A percentile compares a stretch with the other conserved stretches of the same genome.
phyloP scores from a whole-genome alignment of 1,284 basidiomycete genomes.

The Moesziomyces sp. region DNA sequence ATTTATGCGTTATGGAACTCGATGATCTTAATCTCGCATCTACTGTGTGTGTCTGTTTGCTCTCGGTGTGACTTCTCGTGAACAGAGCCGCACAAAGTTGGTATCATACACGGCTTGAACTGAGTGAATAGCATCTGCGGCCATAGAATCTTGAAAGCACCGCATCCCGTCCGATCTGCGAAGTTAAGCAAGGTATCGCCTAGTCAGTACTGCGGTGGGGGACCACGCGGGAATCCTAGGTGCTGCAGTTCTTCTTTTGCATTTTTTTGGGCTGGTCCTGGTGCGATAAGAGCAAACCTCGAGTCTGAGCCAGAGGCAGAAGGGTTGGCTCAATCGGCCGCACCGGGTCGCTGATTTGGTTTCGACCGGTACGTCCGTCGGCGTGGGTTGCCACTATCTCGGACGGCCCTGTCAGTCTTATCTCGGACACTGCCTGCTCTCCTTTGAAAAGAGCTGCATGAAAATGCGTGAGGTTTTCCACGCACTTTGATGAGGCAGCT shows the following conservation, averaged over 20 bases:
- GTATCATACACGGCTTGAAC: too few species aligned
- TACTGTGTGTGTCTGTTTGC: too few species aligned
- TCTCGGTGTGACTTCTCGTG: too few species aligned
- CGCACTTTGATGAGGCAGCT: not conserved
- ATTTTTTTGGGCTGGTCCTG: too few species aligned
- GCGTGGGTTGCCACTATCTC: not conserved
- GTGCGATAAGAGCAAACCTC: too few species aligned
- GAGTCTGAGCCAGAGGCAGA: too few species aligned
- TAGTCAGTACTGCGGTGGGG: slow-evolving; percentile 85
- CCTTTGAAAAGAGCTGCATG: not conserved
- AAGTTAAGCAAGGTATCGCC: slow-evolving; percentile 82
- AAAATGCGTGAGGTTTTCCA: too few species aligned
- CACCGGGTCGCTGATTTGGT: not conserved
- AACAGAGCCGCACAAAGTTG: too few species aligned
- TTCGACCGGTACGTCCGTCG: not conserved
- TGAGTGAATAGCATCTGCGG: slow-evolving; percentile 72
- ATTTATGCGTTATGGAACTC: too few species aligned
- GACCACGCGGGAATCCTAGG: slow-evolving; percentile 84
- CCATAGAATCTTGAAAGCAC: slow-evolving; percentile 83
- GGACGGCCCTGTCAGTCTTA: too few species aligned
- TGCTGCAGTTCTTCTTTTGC: not conserved
- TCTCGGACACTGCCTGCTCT: not conserved
- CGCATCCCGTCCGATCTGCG: slow-evolving; percentile 83
- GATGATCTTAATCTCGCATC: too few species aligned
- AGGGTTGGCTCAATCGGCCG: too few species aligned